Percentiles rank a stretch among this genome's conserved stretches.
Conservation (phyloP, 768 basidiomycete species). For the Mycena galericulata region DNA sequence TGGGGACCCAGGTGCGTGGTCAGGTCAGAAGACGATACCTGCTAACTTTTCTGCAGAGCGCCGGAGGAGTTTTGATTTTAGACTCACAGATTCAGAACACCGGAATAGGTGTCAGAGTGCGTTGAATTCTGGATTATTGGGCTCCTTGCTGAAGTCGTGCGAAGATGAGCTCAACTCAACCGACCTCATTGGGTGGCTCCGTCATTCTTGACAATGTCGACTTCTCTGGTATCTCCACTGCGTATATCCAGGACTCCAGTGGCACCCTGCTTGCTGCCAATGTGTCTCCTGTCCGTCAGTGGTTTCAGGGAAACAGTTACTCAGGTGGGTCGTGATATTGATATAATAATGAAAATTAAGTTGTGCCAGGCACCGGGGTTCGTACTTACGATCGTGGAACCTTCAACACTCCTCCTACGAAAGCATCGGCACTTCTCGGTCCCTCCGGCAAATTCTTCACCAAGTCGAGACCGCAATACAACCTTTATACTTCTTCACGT, state of each 20-base stretch:
- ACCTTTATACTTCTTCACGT: neutral
- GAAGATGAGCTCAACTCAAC: neutral
- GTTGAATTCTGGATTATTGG: neutral
- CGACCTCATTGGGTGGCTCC: neutral
- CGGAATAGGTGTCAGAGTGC: conserved; percentile 13
- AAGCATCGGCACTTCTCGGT: neutral
- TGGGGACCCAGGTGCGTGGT: conserved; percentile 9
- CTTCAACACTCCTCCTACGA: neutral
- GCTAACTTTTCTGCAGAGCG: neutral
- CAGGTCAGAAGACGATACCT: neutral
- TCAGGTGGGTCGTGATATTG: neutral
- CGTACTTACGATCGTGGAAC: neutral
- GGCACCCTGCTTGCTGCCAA: neutral
- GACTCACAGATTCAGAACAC: neutral
- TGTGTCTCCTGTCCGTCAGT: neutral
- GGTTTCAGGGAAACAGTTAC: neutral
- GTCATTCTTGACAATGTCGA: neutral
- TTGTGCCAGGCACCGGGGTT: neutral
- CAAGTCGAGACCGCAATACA: neutral
- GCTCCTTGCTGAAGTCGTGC: neutral
- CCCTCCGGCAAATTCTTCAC: neutral
- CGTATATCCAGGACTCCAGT: neutral
- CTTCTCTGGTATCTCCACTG: neutral
- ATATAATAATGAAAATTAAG: neutral
- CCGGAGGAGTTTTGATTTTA: conserved; percentile 6